These are phyloP conservation scores for Litsea cubeba DNA, from an alignment of 164 flowering plant species.

Conservation along the genomic window DNA sequence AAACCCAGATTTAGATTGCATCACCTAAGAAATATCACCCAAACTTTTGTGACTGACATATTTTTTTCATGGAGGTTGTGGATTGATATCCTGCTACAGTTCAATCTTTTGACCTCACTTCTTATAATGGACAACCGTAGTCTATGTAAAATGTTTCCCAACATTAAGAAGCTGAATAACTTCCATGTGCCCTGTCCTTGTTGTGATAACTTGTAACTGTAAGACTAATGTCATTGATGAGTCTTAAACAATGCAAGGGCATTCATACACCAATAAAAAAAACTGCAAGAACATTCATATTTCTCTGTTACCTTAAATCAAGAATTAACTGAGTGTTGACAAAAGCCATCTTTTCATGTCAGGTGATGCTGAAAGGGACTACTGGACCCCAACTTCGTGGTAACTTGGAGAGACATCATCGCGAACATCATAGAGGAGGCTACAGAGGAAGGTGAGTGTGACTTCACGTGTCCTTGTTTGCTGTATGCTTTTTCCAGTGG, in stretches of 20 bases:
- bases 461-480: not conserved
- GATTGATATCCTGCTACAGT: too few relatives aligned
- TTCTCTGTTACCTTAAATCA: not conserved
- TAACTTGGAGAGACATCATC: constrained; percentile 1
- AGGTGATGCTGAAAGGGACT: constrained; percentile 13
- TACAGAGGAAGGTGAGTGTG: constrained; percentile 6
- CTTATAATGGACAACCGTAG: too few relatives aligned
- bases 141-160: not conserved
- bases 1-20: too few relatives aligned
- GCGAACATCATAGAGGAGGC: not conserved
- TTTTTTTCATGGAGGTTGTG: too few relatives aligned
- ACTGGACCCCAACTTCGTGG: constrained; percentile 12
- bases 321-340: not conserved
- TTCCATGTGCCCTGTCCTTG: not conserved
- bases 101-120: too few relatives aligned
- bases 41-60: too few relatives aligned
- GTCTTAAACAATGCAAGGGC: not conserved
- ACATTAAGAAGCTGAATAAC: not conserved
- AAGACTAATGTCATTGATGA: not conserved
- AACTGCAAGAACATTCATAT: not conserved
- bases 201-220: not conserved
- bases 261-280: not conserved
- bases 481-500: not conserved
- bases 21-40: too few relatives aligned
- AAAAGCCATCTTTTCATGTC: constrained; percentile 1